Conservation (phyloP, 2,329 filamentous ascomycete genomes). For the Talaromyces albobiverticillius region DNA sequence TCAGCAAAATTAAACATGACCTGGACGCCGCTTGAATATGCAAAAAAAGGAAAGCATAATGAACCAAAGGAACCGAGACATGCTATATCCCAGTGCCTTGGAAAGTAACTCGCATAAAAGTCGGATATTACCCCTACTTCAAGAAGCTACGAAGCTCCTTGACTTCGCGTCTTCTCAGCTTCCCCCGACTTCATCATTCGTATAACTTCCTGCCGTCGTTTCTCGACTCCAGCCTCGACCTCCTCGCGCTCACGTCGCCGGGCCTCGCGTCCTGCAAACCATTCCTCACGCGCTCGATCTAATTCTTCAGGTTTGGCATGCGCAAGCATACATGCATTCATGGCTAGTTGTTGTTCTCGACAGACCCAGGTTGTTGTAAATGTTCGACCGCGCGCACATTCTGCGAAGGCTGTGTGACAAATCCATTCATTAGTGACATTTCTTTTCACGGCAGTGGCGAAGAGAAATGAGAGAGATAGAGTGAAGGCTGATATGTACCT, state of each 20-base stretch:
- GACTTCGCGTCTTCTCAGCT: conserved; percentile 18
- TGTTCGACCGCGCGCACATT: conserved; percentile 81
- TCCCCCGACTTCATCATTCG: conserved; percentile 40
- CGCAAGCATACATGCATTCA: conserved; percentile 91
- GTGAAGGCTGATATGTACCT: conserved; percentile 47
- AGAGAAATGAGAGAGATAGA: too few relatives aligned
- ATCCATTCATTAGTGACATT: neutral
- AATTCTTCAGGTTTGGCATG: conserved; percentile 82
- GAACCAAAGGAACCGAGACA: neutral
- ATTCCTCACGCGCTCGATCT: conserved; percentile 86
- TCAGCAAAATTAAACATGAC: neutral
- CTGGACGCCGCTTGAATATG: conserved; percentile 13
- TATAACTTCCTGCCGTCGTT: conserved; percentile 40
- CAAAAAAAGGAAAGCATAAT: conserved; percentile 14
- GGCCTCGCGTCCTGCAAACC: conserved; percentile 77
- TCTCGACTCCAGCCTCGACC: conserved; percentile 48
- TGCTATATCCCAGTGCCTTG: too few relatives aligned
- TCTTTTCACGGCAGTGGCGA: too few relatives aligned
- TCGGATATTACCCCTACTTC: too few relatives aligned
- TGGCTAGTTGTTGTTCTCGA: conserved; percentile 71
- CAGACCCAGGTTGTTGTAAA: conserved; percentile 86
- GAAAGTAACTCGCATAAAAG: too few relatives aligned
- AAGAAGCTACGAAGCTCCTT: conserved; percentile 2
- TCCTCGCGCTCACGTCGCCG: conserved; percentile 65
- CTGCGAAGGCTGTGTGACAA: conserved; percentile 70